Evolutionary conservation across 805 yeast genomes (phyloP).

Genomic region (Diddensiella caesifluorescens): DNA sequence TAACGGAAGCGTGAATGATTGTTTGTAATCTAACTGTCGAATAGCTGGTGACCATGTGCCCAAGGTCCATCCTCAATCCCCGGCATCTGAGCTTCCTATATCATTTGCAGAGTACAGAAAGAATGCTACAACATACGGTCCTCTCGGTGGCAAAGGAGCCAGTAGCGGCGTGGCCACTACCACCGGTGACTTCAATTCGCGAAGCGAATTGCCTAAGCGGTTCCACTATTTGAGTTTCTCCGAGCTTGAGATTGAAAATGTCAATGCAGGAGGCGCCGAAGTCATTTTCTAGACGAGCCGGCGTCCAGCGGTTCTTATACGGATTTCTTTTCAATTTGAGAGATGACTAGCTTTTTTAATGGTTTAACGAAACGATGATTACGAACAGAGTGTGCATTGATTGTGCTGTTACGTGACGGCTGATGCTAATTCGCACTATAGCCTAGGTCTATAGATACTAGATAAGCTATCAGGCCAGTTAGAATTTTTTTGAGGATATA

Average conservation of each 20-base stretch:
- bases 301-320: too few relatives aligned
- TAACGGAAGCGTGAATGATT: background rate
- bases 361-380: background rate
- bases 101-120: conserved; percentile 32
- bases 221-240: conserved; percentile 63
- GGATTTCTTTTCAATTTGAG: too few relatives aligned
- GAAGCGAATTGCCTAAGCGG: conserved; percentile 65
- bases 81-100: conserved; percentile 35
- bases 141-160: conserved; percentile 26
- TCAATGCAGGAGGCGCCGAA: conserved; percentile 81
- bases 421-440: too few relatives aligned
- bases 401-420: too few relatives aligned
- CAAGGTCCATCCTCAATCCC: conserved; percentile 37
- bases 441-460: too few relatives aligned
- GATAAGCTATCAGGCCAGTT: too few relatives aligned
- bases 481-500: too few relatives aligned
- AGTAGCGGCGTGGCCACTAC: conserved; percentile 22
- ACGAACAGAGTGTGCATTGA: background rate
- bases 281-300: conserved; percentile 36
- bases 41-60: conserved; percentile 38
- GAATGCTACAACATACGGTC: conserved; percentile 33
- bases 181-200: conserved; percentile 37
- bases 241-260: conserved; percentile 66
- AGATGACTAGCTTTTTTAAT: background rate
- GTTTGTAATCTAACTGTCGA: conserved; percentile 22